A percentile compares a stretch with the other conserved stretches of the same genome.
phyloP scores from a whole-genome alignment of 2,329 filamentous ascomycete species.

The Immersiporthe knoxdaviesiana region DNA sequence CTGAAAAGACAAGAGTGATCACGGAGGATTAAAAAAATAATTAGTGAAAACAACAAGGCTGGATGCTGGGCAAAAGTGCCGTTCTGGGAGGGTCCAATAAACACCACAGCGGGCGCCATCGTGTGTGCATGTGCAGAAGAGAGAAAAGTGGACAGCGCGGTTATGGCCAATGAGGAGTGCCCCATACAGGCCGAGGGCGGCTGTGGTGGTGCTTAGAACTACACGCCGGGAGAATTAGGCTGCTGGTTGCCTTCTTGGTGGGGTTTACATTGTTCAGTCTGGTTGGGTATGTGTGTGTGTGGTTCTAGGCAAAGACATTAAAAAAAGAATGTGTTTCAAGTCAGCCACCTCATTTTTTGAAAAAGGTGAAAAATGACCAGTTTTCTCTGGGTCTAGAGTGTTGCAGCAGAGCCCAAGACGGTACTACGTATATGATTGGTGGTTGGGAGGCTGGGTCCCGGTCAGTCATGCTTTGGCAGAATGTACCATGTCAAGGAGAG shows the following conservation, averaged over 20 bases:
- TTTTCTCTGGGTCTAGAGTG: neutral
- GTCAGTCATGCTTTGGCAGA: neutral
- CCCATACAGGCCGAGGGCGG: conserved; percentile 11
- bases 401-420: neutral
- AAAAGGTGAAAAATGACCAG: neutral
- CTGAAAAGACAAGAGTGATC: neutral
- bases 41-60: neutral
- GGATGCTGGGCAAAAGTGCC: neutral
- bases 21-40: neutral
- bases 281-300: too few relatives aligned
- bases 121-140: neutral
- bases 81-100: neutral
- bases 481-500: neutral
- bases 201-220: neutral
- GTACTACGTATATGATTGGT: neutral
- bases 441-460: neutral
- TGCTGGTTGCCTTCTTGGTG: neutral
- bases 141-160: neutral
- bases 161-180: neutral
- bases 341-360: neutral
- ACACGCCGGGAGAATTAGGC: neutral
- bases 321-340: neutral
- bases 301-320: neutral
- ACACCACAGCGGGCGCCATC: neutral
- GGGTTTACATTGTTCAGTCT: neutral